Evolutionary conservation across 345 rosid species (phyloP).

Genomic region (Gossypium arboreum): DNA sequence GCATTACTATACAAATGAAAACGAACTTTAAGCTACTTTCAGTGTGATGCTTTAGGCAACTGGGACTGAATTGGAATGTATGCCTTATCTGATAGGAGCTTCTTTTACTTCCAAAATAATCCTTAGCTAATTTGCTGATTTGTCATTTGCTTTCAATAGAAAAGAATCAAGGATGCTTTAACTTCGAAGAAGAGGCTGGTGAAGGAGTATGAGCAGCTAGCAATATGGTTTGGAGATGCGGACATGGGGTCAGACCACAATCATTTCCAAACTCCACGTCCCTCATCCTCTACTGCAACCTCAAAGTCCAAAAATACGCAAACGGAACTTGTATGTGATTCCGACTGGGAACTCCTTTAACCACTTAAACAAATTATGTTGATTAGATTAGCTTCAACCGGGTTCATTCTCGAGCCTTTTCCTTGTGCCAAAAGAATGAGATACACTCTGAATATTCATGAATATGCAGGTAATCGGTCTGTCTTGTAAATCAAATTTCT

Average conservation of each 20-base stretch:
- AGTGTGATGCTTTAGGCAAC: neutral
- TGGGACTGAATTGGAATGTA: neutral
- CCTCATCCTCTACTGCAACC: neutral
- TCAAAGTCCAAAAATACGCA: neutral
- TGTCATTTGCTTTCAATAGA: constrained; percentile 33
- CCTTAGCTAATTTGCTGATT: constrained; percentile 7
- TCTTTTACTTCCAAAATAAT: neutral
- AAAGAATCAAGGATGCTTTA: constrained; percentile 64
- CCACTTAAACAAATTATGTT: neutral
- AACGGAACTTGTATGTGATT: constrained; percentile 12
- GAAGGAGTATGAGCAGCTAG: constrained; percentile 76
- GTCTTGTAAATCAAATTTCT: constrained; percentile 6
- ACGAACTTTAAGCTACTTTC: neutral
- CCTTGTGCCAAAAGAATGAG: neutral
- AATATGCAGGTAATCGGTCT: neutral
- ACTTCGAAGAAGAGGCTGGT: constrained; percentile 45
- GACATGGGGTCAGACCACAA: constrained; percentile 35
- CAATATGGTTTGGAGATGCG: constrained; percentile 69
- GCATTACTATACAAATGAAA: neutral
- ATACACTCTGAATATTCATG: neutral
- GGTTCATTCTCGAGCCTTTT: constrained; percentile 1
- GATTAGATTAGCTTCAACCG: neutral
- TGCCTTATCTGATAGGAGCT: neutral
- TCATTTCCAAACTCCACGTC: constrained; percentile 10
- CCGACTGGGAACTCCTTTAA: constrained; percentile 14